Evolutionary conservation across 2,329 filamentous ascomycete genomes (phyloP).

Genomic region (Arthrobotrys pseudoclavata): DNA sequence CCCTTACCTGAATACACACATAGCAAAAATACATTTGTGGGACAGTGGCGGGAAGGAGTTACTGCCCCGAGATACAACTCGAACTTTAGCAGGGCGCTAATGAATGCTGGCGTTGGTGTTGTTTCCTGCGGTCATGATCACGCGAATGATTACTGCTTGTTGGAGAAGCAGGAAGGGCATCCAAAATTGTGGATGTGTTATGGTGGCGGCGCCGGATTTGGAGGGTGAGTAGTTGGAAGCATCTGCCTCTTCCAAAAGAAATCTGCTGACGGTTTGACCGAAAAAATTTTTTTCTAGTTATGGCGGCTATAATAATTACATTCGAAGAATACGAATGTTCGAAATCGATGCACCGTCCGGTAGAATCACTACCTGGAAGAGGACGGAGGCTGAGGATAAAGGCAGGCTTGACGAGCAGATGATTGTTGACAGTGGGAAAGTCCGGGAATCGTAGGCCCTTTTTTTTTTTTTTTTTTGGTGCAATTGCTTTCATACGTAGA

Average conservation of each 20-base stretch:
- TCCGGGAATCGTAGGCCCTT: slow-evolving; percentile 34
- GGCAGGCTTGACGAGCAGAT: slow-evolving; percentile 75
- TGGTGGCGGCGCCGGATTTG: slow-evolving; percentile 89
- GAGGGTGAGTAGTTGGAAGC: slow-evolving; percentile 72
- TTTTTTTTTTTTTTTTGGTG: slow-evolving; percentile 5
- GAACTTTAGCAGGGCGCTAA: slow-evolving; percentile 89
- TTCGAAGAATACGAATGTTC: slow-evolving; percentile 87
- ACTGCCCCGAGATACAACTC: slow-evolving; percentile 92
- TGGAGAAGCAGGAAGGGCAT: slow-evolving; percentile 72
- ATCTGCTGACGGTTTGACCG: slow-evolving; percentile 19
- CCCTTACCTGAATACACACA: slow-evolving; percentile 87
- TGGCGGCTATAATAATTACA: slow-evolving; percentile 87
- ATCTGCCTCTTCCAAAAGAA: neutral
- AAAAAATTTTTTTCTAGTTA: slow-evolving; percentile 66
- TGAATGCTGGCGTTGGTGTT: slow-evolving; percentile 79
- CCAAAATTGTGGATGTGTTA: slow-evolving; percentile 96
- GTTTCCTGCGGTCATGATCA: slow-evolving; percentile 86
- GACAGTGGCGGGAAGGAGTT: slow-evolving; percentile 83
- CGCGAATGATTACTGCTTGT: slow-evolving; percentile 94
- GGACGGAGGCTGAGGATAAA: slow-evolving; percentile 76
- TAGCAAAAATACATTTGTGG: slow-evolving; percentile 73
- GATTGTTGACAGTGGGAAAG: slow-evolving; percentile 74
- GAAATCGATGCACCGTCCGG: slow-evolving; percentile 94
- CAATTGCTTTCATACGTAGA: slow-evolving; percentile 3
- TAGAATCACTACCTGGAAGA: slow-evolving; percentile 91